A percentile compares a stretch with the other conserved stretches of the same genome.
Evolutionary conservation across 305 asterid species (phyloP).

Genomic region (Rubia tinctorum): DNA sequence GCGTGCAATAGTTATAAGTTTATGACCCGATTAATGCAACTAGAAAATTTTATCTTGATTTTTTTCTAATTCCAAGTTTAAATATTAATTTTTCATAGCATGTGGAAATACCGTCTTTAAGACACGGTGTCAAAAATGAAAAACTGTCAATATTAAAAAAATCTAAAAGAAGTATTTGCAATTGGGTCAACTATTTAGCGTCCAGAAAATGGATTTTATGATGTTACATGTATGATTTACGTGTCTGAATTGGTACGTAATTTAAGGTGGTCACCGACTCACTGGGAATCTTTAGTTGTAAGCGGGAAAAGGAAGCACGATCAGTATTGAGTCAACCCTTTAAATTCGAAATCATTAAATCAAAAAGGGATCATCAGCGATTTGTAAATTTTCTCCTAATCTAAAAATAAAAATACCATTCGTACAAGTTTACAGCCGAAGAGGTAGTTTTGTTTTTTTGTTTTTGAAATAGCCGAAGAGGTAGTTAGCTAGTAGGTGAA

Average conservation of each 20-base stretch:
- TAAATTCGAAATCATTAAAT: neutral
- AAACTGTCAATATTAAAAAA: too few relatives aligned
- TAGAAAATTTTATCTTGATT: too few relatives aligned
- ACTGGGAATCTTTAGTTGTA: neutral
- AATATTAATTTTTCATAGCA: too few relatives aligned
- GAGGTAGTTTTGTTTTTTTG: too few relatives aligned
- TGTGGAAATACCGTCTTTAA: too few relatives aligned
- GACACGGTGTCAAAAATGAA: too few relatives aligned
- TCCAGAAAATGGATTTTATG: neutral
- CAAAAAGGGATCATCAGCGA: neutral
- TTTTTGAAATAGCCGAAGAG: neutral
- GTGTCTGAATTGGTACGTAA: neutral
- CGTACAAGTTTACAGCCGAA: neutral
- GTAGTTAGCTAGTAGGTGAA: neutral
- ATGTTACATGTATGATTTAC: neutral
- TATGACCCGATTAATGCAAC: too few relatives aligned
- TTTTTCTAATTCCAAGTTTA: too few relatives aligned
- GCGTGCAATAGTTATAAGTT: too few relatives aligned
- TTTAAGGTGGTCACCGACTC: neutral
- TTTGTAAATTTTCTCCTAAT: neutral
- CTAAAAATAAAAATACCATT: too few relatives aligned
- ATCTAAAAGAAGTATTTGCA: neutral
- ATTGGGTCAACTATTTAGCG: slow-evolving; percentile 6
- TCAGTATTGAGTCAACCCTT: slow-evolving; percentile 7
- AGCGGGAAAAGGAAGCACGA: neutral